Conservation (phyloP, 2,329 filamentous ascomycete species). For the Trichoderma cornu-damae region DNA sequence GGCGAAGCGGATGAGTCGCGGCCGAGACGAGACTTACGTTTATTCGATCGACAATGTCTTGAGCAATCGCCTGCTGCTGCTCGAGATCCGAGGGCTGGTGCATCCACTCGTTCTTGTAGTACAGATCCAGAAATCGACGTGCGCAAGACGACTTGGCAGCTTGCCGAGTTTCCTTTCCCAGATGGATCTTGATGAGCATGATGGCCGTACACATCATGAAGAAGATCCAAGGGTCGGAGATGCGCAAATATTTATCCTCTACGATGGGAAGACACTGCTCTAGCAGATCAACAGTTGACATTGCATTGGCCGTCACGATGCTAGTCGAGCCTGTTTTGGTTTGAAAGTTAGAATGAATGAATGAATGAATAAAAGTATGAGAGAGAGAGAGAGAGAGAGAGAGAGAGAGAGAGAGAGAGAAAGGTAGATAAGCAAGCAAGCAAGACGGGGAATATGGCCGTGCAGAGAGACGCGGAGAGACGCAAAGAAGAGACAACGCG, state of each 20-base stretch:
- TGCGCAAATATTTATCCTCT: constrained; percentile 2
- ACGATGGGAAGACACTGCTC: constrained; percentile 7
- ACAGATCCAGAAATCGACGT: constrained; percentile 6
- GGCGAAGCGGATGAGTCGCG: neutral
- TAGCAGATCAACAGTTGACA: neutral
- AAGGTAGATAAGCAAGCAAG: too few relatives aligned
- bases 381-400: neutral
- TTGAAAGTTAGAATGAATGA: neutral
- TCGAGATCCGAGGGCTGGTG: constrained; percentile 4
- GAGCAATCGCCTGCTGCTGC: constrained; percentile 3
- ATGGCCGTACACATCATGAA: constrained; percentile 9
- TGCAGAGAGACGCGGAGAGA: too few relatives aligned
- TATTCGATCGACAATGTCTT: neutral
- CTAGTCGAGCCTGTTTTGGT: neutral
- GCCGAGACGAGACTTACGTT: neutral
- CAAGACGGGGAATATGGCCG: too few relatives aligned
- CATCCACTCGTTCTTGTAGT: constrained; percentile 12
- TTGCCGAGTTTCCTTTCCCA: constrained; percentile 6
- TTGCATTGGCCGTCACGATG: constrained; percentile 5
- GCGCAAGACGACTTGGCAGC: constrained; percentile 3
- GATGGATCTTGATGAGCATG: constrained; percentile 7
- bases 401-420: too few relatives aligned
- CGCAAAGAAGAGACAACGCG: too few relatives aligned
- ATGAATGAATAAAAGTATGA: too few relatives aligned
- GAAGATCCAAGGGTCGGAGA: constrained; percentile 6